Evolutionary conservation across 495 filamentous ascomycete species (phyloP), one percentile per base, ranked within the genome.

Genomic region (Mycothermus thermophilus): DNA sequence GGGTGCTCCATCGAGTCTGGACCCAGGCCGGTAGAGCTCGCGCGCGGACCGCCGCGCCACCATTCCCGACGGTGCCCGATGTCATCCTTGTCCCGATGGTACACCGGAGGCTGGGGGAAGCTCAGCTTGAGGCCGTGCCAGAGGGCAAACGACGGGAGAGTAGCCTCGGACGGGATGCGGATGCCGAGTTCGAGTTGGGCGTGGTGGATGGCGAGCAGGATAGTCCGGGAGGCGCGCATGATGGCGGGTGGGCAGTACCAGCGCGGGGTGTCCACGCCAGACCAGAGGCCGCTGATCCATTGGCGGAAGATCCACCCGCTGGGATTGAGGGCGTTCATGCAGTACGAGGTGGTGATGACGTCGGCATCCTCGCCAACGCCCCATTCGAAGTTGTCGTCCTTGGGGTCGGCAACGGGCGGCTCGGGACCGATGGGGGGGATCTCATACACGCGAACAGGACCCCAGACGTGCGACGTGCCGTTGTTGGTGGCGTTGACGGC

Each of bases 341-440:
- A 69, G 30, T 60, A 66, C 1, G 60, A 57, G 30, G 69, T 72
- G 19, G 57, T 53, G 42, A 75, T 64, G 27, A 68, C 51, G 40
- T 74, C 71, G 11, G 71, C 71, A 12, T 71, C 63, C 42, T 74
- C 69, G 38, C 69, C 71, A n/a, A 72, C 68, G 27, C 71, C 71
- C 71, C 71, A 75, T 26, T 48, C 24, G 45, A 70, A 73, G 27
- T 64, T 44, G 30, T 75, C 71, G 12, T 63, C 43, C 19, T 47
- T 8, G 8, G 54, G 47, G 34, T 64, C 54, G 11, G 41, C 36
- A 4, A 39, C 46, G 1, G 69, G 67, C 1, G 71, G 71, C 12
- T 48, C 51, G 29, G 54, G 60, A 8, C 62, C 57, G 31, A 57
- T 49, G 27, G 63, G 65, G 21, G 54, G 55, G 35, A 82, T 69